phyloP scores from a whole-genome alignment of 768 basidiomycete species.

The Galerina sulciceps region DNA sequence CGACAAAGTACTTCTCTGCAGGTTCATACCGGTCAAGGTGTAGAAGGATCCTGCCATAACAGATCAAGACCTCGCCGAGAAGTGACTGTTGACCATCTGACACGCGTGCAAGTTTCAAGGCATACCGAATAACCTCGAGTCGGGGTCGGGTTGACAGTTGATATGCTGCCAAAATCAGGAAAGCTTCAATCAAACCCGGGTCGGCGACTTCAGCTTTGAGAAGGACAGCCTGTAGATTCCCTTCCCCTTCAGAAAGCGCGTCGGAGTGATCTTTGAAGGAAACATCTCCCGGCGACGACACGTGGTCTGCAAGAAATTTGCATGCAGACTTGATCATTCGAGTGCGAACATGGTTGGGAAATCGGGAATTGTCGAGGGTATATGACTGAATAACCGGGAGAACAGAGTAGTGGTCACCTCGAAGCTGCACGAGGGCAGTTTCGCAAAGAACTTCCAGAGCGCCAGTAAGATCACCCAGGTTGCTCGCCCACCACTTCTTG shows the following conservation, averaged over 20 bases:
- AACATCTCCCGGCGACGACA: neutral
- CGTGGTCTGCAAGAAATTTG: neutral
- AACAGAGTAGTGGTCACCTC: neutral
- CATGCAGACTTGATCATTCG: neutral
- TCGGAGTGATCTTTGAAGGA: neutral
- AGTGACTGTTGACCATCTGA: neutral
- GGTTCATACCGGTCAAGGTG: neutral
- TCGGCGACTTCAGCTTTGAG: neutral
- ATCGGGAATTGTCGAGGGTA: neutral
- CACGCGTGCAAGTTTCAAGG: neutral
- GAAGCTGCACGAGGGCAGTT: slow-evolving; percentile 1
- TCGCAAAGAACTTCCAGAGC: slow-evolving; percentile 10
- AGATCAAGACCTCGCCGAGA: neutral
- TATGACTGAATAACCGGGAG: neutral
- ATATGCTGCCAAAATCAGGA: neutral
- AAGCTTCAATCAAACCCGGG: neutral
- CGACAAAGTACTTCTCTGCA: neutral
- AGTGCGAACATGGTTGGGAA: neutral
- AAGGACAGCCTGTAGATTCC: neutral
- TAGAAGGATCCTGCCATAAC: neutral
- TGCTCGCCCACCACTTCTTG: slow-evolving; percentile 7
- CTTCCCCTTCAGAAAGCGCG: neutral
- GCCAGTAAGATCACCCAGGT: neutral
- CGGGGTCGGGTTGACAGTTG: neutral
- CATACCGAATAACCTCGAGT: neutral